These are phyloP conservation scores for Sphenostylis stenocarpa DNA, from an alignment of 306 rosid species.

Conservation along the genomic window DNA sequence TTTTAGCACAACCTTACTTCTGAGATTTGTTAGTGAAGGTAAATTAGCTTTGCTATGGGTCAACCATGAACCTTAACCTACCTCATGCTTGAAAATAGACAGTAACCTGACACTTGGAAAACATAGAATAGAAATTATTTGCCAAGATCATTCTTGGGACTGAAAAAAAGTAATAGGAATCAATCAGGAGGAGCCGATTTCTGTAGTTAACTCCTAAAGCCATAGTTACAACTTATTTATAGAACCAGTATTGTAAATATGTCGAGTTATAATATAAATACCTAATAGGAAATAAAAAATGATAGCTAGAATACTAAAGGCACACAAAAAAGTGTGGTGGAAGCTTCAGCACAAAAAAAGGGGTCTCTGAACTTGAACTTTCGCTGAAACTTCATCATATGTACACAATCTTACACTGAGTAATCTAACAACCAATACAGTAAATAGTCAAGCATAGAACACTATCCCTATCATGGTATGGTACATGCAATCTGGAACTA, in stretches of 20 bases:
- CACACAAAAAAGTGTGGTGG: too few relatives aligned
- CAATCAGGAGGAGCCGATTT: neutral
- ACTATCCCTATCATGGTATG: neutral
- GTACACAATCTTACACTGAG: neutral
- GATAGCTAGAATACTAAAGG: too few relatives aligned
- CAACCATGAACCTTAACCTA: neutral
- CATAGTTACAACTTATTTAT: too few relatives aligned
- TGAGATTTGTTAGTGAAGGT: neutral
- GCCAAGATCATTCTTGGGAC: neutral
- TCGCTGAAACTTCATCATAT: neutral
- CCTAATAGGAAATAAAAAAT: too few relatives aligned
- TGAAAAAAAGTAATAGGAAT: neutral
- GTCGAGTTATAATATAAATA: too few relatives aligned
- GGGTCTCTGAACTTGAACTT: neutral
- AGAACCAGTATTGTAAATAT: too few relatives aligned
- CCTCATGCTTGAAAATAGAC: neutral
- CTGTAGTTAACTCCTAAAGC: neutral
- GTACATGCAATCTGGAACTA: neutral
- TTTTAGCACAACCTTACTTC: too few relatives aligned
- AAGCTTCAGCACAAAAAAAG: too few relatives aligned
- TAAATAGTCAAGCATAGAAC: constrained; percentile 6
- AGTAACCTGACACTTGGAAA: neutral
- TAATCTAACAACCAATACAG: neutral
- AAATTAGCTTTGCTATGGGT: too few relatives aligned
- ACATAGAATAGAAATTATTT: neutral